Evolutionary conservation across 768 basidiomycete species (phyloP).

Genomic region (Boletus coccyginus): DNA sequence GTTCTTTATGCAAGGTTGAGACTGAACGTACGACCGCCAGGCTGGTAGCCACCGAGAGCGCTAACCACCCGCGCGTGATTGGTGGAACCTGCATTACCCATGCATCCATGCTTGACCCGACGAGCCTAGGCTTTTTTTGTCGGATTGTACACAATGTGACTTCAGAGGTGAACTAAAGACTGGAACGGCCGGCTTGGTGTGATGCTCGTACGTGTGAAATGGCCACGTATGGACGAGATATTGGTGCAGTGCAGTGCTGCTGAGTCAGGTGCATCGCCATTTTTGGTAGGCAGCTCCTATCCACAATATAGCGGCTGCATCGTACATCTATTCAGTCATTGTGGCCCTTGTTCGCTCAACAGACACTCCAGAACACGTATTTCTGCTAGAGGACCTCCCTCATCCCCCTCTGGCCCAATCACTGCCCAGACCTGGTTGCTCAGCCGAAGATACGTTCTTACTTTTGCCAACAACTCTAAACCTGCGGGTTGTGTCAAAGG

Average conservation of each 20-base stretch:
- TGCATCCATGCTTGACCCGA: constrained; percentile 61
- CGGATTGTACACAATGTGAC: not conserved
- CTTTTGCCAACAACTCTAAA: constrained; percentile 27
- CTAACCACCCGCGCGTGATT: constrained; percentile 85
- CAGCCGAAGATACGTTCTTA: constrained; percentile 38
- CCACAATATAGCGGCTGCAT: too few species aligned
- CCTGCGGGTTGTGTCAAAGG: constrained; percentile 6
- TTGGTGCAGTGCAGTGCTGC: constrained; percentile 7
- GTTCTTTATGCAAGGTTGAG: not conserved
- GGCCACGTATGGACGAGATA: constrained; percentile 8
- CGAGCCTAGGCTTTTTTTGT: constrained; percentile 1
- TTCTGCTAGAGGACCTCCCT: constrained; percentile 57
- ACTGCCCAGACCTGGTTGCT: constrained; percentile 42
- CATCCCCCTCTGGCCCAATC: constrained; percentile 63
- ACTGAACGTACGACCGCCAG: constrained; percentile 75
- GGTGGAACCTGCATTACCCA: constrained; percentile 93
- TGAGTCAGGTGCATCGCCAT: constrained; percentile 14
- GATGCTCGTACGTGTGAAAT: not conserved
- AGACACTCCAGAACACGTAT: constrained; percentile 43
- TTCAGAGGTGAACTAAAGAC: not conserved
- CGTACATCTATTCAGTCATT: not conserved
- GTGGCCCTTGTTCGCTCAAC: constrained; percentile 23
- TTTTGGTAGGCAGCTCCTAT: not conserved
- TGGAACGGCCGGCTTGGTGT: not conserved
- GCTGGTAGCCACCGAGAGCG: constrained; percentile 73